These are phyloP conservation scores for Colletotrichum musicola DNA, from an alignment of 2,329 filamentous ascomycete species.

Conservation along the genomic window DNA sequence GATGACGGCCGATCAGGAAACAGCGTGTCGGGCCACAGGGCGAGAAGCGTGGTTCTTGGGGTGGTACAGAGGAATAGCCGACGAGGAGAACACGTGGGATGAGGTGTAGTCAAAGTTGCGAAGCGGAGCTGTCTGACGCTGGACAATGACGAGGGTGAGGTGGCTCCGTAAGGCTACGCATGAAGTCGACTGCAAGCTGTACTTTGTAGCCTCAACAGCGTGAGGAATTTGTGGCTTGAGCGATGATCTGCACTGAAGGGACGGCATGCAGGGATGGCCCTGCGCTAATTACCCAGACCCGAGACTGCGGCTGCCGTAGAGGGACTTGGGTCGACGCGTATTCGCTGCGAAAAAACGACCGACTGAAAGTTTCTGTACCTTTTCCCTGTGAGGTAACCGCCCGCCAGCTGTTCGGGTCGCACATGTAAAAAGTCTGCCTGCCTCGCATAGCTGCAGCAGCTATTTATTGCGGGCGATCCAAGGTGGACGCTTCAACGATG, in stretches of 20 bases:
- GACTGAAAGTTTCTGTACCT: no score
- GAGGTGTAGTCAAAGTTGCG: not conserved
- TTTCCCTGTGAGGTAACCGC: not conserved
- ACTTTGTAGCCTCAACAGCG: slow-evolving; percentile 13
- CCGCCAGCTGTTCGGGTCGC: slow-evolving; percentile 1
- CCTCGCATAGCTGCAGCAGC: slow-evolving; percentile 5
- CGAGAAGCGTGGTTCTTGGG: not conserved
- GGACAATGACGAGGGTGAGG: not conserved
- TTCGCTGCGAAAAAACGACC: not conserved
- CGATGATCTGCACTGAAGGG: slow-evolving; percentile 33
- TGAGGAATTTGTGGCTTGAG: slow-evolving; percentile 35
- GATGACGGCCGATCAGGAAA: no score
- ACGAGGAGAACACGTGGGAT: not conserved
- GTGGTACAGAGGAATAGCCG: not conserved
- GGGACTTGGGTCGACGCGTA: not conserved
- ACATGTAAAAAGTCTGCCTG: slow-evolving; percentile 6
- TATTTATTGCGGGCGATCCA: not conserved
- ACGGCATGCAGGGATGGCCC: slow-evolving; percentile 27
- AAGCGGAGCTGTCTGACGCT: slow-evolving; percentile 9
- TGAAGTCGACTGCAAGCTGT: slow-evolving; percentile 26
- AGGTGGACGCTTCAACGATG: slow-evolving; percentile 9
- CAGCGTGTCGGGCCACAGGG: not conserved
- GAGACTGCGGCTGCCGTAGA: slow-evolving; percentile 18
- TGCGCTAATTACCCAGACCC: slow-evolving; percentile 18
- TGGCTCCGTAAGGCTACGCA: slow-evolving; percentile 29